A percentile compares a stretch with the other conserved stretches of the same genome.
Evolutionary conservation across 345 rosid genomes (phyloP).

Genomic region (Abelmoschus esculentus): DNA sequence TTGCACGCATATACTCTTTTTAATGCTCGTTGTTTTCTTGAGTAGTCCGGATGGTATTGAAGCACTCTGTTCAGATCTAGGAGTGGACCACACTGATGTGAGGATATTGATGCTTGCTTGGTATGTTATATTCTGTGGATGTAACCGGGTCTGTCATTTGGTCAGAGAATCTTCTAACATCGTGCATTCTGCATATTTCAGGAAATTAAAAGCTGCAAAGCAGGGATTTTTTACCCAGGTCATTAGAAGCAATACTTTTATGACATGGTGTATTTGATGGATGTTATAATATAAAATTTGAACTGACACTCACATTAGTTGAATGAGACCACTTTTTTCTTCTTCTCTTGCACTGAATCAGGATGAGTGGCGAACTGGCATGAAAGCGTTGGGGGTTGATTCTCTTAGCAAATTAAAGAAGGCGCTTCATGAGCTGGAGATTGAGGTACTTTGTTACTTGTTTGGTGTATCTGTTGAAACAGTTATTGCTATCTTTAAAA

Average conservation of each 20-base stretch:
- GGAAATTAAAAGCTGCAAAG: constrained; percentile 48
- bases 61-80: constrained; percentile 40
- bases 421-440: constrained; percentile 29
- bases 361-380: constrained; percentile 49
- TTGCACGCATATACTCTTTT: neutral
- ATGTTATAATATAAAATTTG: neutral
- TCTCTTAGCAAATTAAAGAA: constrained; percentile 31
- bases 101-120: constrained; percentile 55
- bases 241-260: neutral
- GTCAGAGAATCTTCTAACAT: constrained; percentile 2
- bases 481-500: neutral
- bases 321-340: neutral
- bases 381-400: constrained; percentile 32
- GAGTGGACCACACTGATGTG: constrained; percentile 37
- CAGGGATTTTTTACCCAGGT: constrained; percentile 47
- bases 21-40: constrained; percentile 16
- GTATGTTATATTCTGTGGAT: constrained; percentile 16
- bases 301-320: neutral
- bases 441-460: constrained; percentile 31
- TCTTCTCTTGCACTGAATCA: constrained; percentile 14
- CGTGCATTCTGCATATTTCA: constrained; percentile 12
- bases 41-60: constrained; percentile 51
- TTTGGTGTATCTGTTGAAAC: neutral
- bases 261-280: neutral
- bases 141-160: neutral